Base-by-base conservation (phyloP, 2,329 filamentous ascomycete genomes). In the Fusarium torulosum region DNA sequence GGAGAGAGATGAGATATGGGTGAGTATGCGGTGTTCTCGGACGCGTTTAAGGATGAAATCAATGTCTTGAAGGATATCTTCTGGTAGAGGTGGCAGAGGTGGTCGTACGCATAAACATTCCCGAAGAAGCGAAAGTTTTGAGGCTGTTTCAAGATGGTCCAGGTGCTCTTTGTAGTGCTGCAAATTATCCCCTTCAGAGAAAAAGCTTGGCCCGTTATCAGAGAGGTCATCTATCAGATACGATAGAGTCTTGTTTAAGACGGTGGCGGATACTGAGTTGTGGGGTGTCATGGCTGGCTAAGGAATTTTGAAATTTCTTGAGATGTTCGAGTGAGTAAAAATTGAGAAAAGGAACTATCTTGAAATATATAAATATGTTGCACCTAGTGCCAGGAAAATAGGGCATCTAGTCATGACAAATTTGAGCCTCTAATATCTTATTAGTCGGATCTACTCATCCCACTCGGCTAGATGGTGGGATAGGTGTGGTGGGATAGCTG, bases 91-190 rank as follows among this genome's bases (percentile, higher is more conserved):
- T 2, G 70, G 66, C 10, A 49, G n/a, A 3, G 70, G 66, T 2
- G 44, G 20, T 3, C 68, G 70, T 2, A 70, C 46, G 4, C 70
- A 72, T 2, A 72, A 35, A 0, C 50, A 37, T 37, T 72, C 65
- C 6, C 60, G 53, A 3, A 72, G 44, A 6, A 71, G 56, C 0
- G 50, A 33, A 0, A 72, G 2, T 14, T 69, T 72, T 0, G 65
- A 54, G 0, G 69, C 54, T 4, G 67, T 53, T 8, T 71, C 70
- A 0, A 72, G 50, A 19, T 72, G 67, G 1, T 42, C n/a, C 0
- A 71, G 4, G 17, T 72, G 70, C 0, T 57, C 6, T 6, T 61
- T 49, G 3, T 67, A 69, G 4, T 72, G 70, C 3, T 29, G 43
- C 0, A 72, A 57, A 1, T 53, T 42, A 0, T 40, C 25, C 0